These are phyloP conservation scores for Stachybotrys chlorohalonatus DNA, from an alignment of 2,329 filamentous ascomycete species.

Conservation along the genomic window DNA sequence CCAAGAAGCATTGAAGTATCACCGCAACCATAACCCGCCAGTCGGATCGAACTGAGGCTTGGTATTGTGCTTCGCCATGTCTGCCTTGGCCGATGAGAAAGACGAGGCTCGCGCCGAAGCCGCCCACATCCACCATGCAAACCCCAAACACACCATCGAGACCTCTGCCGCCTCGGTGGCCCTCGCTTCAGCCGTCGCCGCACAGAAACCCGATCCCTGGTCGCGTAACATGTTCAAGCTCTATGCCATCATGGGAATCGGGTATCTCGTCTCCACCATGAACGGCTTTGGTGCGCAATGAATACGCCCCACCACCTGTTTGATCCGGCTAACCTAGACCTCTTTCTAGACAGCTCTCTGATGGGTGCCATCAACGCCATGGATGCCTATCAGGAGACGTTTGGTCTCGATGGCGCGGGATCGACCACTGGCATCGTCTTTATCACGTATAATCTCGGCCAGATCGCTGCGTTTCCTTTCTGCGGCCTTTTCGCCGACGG, in stretches of 20 bases:
- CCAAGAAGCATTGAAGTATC: too few species aligned
- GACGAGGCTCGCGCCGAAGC: background rate
- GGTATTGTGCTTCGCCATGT: background rate
- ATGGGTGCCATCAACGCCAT: constrained; percentile 44
- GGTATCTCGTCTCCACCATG: constrained; percentile 18
- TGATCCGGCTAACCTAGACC: background rate
- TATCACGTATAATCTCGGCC: constrained; percentile 9
- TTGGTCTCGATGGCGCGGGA: constrained; percentile 35
- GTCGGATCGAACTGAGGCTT: too few species aligned
- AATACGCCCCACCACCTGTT: background rate
- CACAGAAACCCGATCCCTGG: constrained; percentile 7
- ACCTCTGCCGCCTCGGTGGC: constrained; percentile 3
- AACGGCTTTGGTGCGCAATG: constrained; percentile 15
- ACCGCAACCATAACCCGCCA: too few species aligned
- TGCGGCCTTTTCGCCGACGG: constrained; percentile 3
- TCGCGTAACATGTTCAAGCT: constrained; percentile 20
- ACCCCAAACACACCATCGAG: background rate
- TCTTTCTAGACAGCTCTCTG: constrained; percentile 37
- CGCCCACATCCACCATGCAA: background rate
- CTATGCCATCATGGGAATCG: constrained; percentile 15
- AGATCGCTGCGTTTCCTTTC: constrained; percentile 7
- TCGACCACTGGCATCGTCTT: constrained; percentile 20
- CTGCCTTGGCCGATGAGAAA: background rate
- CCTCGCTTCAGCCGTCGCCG: constrained; percentile 3
- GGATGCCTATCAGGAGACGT: constrained; percentile 38